phyloP scores from a whole-genome alignment of 352 stramenopile species.

The Blastocystis sp. region DNA sequence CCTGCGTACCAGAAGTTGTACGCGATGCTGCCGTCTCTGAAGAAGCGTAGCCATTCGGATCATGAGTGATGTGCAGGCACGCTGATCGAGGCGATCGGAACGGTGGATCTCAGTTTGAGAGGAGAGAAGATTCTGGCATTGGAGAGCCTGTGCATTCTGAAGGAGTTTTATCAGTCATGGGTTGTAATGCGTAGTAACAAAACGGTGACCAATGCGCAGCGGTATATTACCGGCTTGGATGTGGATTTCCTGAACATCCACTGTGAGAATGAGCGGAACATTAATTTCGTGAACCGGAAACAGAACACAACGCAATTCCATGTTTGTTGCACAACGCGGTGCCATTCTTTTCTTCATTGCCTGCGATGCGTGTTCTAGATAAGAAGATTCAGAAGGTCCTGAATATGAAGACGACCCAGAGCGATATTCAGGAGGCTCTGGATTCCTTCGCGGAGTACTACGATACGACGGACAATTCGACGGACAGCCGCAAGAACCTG shows the following conservation, averaged over 20 bases:
- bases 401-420: conserved; percentile 55
- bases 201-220: neutral
- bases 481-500: conserved; percentile 57
- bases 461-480: conserved; percentile 37
- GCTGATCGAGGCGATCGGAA: neutral
- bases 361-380: conserved; percentile 32
- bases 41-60: neutral
- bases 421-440: conserved; percentile 47
- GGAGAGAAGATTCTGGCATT: neutral
- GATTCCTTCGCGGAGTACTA: conserved; percentile 62
- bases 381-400: conserved; percentile 68
- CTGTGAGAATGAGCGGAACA: conserved; percentile 15
- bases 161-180: neutral
- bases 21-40: neutral
- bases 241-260: conserved; percentile 24
- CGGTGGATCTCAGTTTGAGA: neutral
- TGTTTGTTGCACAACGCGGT: too few relatives aligned
- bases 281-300: neutral
- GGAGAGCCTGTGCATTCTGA: neutral
- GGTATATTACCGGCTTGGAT: neutral
- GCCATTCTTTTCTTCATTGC: too few relatives aligned
- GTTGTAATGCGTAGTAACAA: neutral
- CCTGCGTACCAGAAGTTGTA: conserved; percentile 3
- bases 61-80: neutral
- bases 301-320: too few relatives aligned